These are phyloP conservation scores for Aspergillus sp. DNA, from an alignment of 2,329 filamentous ascomycete genomes.

Conservation along the genomic window DNA sequence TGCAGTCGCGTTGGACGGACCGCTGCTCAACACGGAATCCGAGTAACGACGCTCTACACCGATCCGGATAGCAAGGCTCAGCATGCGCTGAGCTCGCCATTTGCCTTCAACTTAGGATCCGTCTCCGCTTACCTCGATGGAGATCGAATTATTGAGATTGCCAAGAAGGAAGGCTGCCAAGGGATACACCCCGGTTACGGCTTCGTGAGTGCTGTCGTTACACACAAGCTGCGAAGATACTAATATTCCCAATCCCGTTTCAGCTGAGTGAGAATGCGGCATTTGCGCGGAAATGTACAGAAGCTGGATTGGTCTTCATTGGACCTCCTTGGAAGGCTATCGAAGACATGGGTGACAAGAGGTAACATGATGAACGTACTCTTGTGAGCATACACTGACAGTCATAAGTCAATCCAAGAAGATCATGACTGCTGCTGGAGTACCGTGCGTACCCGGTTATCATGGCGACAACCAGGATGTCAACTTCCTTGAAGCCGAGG, in stretches of 20 bases:
- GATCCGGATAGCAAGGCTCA: conserved; percentile 84
- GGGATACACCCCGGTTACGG: conserved; percentile 96
- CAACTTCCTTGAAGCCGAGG: conserved; percentile 64
- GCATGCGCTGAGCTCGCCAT: conserved; percentile 82
- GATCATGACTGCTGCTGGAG: conserved; percentile 93
- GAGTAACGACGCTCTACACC: conserved; percentile 92
- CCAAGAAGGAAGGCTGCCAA: conserved; percentile 81
- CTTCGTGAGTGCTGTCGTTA: conserved; percentile 54
- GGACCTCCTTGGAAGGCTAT: conserved; percentile 80
- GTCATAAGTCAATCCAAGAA: conserved; percentile 72
- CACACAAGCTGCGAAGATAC: not conserved
- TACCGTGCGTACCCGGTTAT: conserved; percentile 95
- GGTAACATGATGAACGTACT: conserved; percentile 41
- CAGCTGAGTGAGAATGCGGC: conserved; percentile 83
- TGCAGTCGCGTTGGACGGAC: conserved; percentile 78
- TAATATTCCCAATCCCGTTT: not conserved
- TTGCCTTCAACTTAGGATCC: conserved; percentile 79
- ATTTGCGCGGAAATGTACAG: conserved; percentile 84
- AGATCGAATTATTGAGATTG: conserved; percentile 84
- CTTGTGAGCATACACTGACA: not conserved
- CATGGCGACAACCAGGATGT: conserved; percentile 81
- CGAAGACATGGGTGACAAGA: conserved; percentile 88
- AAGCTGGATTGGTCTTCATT: conserved; percentile 91
- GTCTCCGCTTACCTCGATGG: conserved; percentile 90
- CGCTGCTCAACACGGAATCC: conserved; percentile 83